Evolutionary conservation across 1,139 yeast species (phyloP).

Genomic region (Yamadazyma diddensiae): DNA sequence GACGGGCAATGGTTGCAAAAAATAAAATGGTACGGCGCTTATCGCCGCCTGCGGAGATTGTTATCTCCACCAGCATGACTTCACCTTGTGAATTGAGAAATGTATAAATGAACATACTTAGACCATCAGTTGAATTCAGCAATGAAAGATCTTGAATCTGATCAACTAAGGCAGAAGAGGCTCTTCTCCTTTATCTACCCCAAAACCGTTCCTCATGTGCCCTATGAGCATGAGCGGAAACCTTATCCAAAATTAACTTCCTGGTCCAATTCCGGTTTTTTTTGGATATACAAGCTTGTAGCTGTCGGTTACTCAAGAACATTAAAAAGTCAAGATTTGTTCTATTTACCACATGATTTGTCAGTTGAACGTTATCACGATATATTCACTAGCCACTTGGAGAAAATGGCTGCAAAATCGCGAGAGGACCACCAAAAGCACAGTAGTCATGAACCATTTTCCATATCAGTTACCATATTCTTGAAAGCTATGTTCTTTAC

Average conservation of each 20-base stretch:
- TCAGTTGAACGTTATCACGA: conserved; percentile 37
- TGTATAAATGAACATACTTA: too few species aligned
- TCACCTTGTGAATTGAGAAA: too few species aligned
- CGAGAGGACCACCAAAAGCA: conserved; percentile 10
- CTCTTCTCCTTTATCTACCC: conserved; percentile 14
- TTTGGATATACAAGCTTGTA: conserved; percentile 61
- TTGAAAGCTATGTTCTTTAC: conserved; percentile 25
- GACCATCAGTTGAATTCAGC: neutral
- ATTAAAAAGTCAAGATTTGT: conserved; percentile 61
- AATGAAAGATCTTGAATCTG: neutral
- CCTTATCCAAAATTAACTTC: conserved; percentile 19
- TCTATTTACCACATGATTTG: conserved; percentile 48
- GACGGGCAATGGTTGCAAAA: too few species aligned
- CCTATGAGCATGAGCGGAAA: conserved; percentile 48
- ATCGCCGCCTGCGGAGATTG: too few species aligned
- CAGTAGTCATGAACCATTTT: neutral
- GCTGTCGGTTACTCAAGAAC: conserved; percentile 67
- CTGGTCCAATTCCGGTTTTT: conserved; percentile 33
- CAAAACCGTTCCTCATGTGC: conserved; percentile 49
- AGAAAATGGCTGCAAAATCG: neutral
- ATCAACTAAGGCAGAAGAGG: conserved; percentile 10
- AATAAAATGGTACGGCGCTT: too few species aligned
- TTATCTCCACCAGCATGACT: too few species aligned
- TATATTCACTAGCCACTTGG: neutral
- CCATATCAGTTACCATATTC: neutral